Conservation (phyloP, 2,329 filamentous ascomycete species). For the Pseudocercospora vitis region DNA sequence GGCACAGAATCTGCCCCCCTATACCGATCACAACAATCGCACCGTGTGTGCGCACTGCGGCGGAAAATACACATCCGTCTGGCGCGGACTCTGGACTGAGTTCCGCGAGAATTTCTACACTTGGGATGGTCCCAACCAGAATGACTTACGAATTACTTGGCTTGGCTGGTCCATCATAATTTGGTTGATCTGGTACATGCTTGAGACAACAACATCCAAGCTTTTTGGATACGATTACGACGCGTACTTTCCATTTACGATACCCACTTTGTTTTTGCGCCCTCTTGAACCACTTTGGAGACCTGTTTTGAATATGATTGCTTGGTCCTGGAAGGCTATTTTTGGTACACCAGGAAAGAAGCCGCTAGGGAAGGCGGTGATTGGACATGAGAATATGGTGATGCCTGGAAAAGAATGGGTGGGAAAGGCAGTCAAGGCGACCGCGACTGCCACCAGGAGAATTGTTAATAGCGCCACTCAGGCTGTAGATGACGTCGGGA, state of each 20-base stretch:
- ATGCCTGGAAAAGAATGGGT: slow-evolving; percentile 13
- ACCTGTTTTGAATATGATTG: slow-evolving; percentile 31
- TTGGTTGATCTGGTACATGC: slow-evolving; percentile 50
- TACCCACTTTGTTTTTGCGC: slow-evolving; percentile 55
- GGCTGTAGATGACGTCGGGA: slow-evolving; percentile 32
- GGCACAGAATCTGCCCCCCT: slow-evolving; percentile 14
- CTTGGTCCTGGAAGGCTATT: slow-evolving; percentile 7
- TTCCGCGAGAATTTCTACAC: slow-evolving; percentile 34
- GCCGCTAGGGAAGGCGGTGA: no score
- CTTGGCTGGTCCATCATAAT: slow-evolving; percentile 44
- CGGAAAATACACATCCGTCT: slow-evolving; percentile 29
- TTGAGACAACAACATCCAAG: slow-evolving; percentile 34
- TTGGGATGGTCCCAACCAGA: slow-evolving; percentile 19
- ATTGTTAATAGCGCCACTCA: slow-evolving; percentile 27
- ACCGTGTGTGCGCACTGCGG: slow-evolving; percentile 31
- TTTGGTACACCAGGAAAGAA: not conserved
- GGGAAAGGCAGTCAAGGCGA: slow-evolving; percentile 15
- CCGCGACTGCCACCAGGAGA: slow-evolving; percentile 20
- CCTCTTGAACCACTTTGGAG: slow-evolving; percentile 40
- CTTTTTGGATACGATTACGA: slow-evolving; percentile 54
- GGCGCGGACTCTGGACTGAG: slow-evolving; percentile 34
- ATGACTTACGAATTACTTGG: slow-evolving; percentile 41
- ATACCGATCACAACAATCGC: slow-evolving; percentile 19
- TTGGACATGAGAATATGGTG: not conserved
- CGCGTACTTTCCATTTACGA: slow-evolving; percentile 54